A percentile compares a stretch with the other conserved stretches of the same genome.
These are phyloP conservation scores for Populus euphratica DNA, from an alignment of 345 rosid species.

Conservation along the genomic window DNA sequence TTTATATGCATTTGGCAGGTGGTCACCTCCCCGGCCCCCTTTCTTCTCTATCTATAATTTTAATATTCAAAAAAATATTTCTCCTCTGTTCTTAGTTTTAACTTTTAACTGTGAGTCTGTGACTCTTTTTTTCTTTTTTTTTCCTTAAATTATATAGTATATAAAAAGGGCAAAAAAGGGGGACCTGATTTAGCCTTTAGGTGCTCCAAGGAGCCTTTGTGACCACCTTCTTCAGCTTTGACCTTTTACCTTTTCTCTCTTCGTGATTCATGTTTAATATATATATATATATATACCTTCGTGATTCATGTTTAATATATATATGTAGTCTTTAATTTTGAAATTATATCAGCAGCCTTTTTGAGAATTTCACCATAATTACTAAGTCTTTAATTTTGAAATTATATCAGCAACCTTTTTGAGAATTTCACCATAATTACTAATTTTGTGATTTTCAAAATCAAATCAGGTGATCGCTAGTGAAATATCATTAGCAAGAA, in stretches of 20 bases:
- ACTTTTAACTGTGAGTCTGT: not conserved
- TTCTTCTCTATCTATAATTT: no score
- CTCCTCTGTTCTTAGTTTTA: no score
- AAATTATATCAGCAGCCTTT: not conserved
- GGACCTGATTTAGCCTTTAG: not conserved
- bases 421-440: not conserved
- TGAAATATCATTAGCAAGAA: no score
- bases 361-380: not conserved
- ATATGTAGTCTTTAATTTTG: no score
- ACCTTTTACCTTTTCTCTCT: not conserved
- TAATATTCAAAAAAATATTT: no score
- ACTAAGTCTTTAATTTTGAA: not conserved
- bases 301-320: no score
- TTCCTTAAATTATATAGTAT: not conserved
- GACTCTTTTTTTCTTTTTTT: not conserved
- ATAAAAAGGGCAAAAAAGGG: not conserved
- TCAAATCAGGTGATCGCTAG: no score
- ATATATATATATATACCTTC: no score
- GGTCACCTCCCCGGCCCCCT: not conserved
- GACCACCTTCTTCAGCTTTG: not conserved
- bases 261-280: no score
- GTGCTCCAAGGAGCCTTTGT: not conserved
- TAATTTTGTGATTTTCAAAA: no score
- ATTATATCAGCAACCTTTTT: not conserved
- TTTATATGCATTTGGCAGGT: slow-evolving; percentile 7